Evolutionary conservation across 495 filamentous ascomycete species (phyloP), one percentile per base, ranked within the genome.

Genomic region (Penicillium cosmopolitanum): DNA sequence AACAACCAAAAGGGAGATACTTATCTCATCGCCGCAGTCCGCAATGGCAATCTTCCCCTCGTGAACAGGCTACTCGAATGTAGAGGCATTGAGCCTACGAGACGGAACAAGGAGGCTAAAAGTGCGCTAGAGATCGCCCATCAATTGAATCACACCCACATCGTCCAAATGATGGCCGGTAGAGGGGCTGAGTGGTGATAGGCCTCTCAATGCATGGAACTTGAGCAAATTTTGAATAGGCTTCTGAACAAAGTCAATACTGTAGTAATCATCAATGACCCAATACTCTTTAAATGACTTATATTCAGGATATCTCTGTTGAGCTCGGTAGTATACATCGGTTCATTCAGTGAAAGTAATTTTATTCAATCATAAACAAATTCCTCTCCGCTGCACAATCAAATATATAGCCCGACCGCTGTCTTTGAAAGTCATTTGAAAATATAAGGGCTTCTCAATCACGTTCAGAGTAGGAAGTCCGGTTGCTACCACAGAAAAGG

Each of bases 11-110:
- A 19, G 10, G 34, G 55, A 19, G 55, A 57, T 23, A 57, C 55
- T 5, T 57, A 57, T 51, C 55, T 57, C 34, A n/a, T 57, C 19
- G 55, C 55, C 18, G 55, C 47, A 34, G 55, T 23, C 44, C 55
- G 31, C 12, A 6, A 51, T 15, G 47, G 35, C 12, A 18, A 57
- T 33, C 5, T 51, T 28, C 2, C 18, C 34, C 28, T 57, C 23
- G 44, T 48, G 44, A 13, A 9, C 1, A 50, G 5, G 25, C 13
- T 56, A 18, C 54, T 56, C 28, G 31, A 50, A 50, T 35, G 50
- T 21, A 38, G 50, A n/a, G 43, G 43, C 16, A 33, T 56, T 56
- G 54, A 50, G 23, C 54, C 44, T 33, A 35, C 5, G 21, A 33
- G 19, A 50, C 50, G 42, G 31, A 56, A 56, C 42, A 47, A 23